These are phyloP conservation scores for Mallotus japonicus DNA, from an alignment of 441 rosid species.

Conservation along the genomic window DNA sequence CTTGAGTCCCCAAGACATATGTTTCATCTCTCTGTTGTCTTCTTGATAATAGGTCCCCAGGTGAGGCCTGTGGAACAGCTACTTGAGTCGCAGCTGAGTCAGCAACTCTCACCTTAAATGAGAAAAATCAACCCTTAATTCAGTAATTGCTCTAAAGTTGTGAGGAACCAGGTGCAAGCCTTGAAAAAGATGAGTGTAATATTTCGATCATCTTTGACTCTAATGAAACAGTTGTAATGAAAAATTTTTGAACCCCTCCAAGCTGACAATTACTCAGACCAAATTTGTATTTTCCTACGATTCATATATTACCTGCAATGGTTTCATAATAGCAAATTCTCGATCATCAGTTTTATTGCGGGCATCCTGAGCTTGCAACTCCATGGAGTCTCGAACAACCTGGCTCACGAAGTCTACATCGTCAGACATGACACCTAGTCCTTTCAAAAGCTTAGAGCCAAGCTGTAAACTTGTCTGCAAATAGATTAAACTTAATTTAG, in stretches of 20 bases:
- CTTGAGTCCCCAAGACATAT: slow-evolving; percentile 14
- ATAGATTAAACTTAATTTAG: slow-evolving; percentile 5
- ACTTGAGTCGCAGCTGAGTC: slow-evolving; percentile 24
- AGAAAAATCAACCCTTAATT: slow-evolving; percentile 11
- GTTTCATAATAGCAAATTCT: slow-evolving; percentile 47
- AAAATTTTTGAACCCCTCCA: not conserved
- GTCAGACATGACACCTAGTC: slow-evolving; percentile 96
- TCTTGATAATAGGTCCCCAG: slow-evolving; percentile 32
- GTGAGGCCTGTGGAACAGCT: slow-evolving; percentile 21
- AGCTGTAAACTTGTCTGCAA: slow-evolving; percentile 90
- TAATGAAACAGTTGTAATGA: not conserved
- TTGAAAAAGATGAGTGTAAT: too few relatives aligned
- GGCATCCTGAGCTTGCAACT: slow-evolving; percentile 73
- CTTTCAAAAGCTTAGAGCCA: slow-evolving; percentile 90
- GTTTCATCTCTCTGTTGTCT: slow-evolving; percentile 22
- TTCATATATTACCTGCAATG: slow-evolving; percentile 44
- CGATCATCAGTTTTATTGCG: slow-evolving; percentile 35
- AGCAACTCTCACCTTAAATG: slow-evolving; percentile 37
- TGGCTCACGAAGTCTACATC: slow-evolving; percentile 76
- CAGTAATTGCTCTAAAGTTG: not conserved
- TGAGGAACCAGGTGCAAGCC: not conserved
- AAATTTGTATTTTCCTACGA: not conserved
- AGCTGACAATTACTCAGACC: not conserved
- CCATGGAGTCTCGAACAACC: slow-evolving; percentile 83
- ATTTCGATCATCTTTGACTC: too few relatives aligned